Percentiles rank a stretch among this genome's conserved stretches.
phyloP scores from a whole-genome alignment of 1,284 basidiomycete species.

The Paramarasmius palmivorus region DNA sequence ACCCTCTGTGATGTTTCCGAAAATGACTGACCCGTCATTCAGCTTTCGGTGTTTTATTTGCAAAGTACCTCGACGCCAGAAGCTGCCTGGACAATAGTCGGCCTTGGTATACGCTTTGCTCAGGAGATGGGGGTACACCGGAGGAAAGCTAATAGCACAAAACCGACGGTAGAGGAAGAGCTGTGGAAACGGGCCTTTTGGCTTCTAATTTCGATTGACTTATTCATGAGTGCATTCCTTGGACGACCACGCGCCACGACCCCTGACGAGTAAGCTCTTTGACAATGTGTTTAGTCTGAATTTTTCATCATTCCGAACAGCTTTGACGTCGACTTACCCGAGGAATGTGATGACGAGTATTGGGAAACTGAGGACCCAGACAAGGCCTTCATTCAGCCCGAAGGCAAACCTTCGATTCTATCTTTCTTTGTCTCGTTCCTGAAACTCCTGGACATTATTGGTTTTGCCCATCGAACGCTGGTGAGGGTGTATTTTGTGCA shows the following conservation, averaged over 20 bases:
- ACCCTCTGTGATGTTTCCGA: neutral
- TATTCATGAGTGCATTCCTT: slow-evolving; percentile 42
- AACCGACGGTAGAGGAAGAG: slow-evolving; percentile 42
- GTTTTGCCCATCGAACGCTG: slow-evolving; percentile 65
- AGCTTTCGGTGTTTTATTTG: slow-evolving; percentile 37
- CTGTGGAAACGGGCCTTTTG: slow-evolving; percentile 61
- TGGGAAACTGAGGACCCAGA: slow-evolving; percentile 49
- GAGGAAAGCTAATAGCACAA: slow-evolving; percentile 12
- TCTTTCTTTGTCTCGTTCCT: slow-evolving; percentile 53
- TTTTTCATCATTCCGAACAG: slow-evolving; percentile 26
- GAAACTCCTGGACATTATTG: slow-evolving; percentile 61
- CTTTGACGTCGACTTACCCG: slow-evolving; percentile 62
- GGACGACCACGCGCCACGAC: slow-evolving; percentile 51
- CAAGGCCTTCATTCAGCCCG: slow-evolving; percentile 46
- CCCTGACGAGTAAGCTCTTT: slow-evolving; percentile 42
- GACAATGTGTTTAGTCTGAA: neutral
- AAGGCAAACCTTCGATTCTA: slow-evolving; percentile 42
- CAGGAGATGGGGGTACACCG: slow-evolving; percentile 32
- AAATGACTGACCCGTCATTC: neutral
- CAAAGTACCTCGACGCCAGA: slow-evolving; percentile 52
- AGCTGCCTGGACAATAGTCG: slow-evolving; percentile 52
- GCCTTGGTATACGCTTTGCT: slow-evolving; percentile 52
- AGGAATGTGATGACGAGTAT: slow-evolving; percentile 66
- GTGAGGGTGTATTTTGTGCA: slow-evolving; percentile 27
- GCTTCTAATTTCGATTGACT: slow-evolving; percentile 31